Evolutionary conservation across 106 monocot genomes (phyloP).

Genomic region (Platanthera guangdongensis): DNA sequence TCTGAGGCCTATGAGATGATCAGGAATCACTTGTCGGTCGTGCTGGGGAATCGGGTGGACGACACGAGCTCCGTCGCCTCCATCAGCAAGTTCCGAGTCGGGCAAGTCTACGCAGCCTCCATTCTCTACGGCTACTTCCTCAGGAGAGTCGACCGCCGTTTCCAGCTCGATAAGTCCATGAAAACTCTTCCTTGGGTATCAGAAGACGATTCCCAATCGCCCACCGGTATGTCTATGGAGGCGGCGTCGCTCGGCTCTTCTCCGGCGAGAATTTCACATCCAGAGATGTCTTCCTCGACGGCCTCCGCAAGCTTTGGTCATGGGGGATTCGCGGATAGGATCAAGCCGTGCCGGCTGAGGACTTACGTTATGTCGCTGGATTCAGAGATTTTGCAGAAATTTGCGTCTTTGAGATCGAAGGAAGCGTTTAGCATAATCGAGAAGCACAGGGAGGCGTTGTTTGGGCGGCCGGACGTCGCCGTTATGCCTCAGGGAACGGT

Average conservation of each 20-base stretch:
- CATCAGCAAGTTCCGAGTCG: constrained; percentile 60
- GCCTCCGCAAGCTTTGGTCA: constrained; percentile 5
- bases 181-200: constrained; percentile 57
- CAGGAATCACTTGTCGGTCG: constrained; percentile 50
- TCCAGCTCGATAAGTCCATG: constrained; percentile 75
- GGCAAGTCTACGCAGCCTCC: constrained; percentile 76
- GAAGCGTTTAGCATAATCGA: constrained; percentile 72
- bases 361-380: constrained; percentile 73
- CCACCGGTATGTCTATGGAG: constrained; percentile 12
- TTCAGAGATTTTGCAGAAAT: constrained; percentile 60
- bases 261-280: constrained; percentile 13
- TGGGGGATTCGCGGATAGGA: constrained; percentile 9
- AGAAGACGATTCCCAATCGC: constrained; percentile 13
- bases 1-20: constrained; percentile 72
- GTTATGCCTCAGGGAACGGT: constrained; percentile 43
- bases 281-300: constrained; percentile 27
- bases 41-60: constrained; percentile 41
- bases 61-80: constrained; percentile 34
- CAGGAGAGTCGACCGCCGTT: constrained; percentile 62
- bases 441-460: constrained; percentile 80
- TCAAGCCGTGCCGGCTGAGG: constrained; percentile 31
- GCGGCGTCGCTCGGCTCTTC: constrained; percentile 9
- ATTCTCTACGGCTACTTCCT: constrained; percentile 86
- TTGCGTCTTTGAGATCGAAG: constrained; percentile 68
- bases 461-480: constrained; percentile 63